Percentiles rank a stretch among this genome's conserved stretches.
phyloP scores from a whole-genome alignment of 2,329 filamentous ascomycete genomes.

The Chaetomiaceae sp. region DNA sequence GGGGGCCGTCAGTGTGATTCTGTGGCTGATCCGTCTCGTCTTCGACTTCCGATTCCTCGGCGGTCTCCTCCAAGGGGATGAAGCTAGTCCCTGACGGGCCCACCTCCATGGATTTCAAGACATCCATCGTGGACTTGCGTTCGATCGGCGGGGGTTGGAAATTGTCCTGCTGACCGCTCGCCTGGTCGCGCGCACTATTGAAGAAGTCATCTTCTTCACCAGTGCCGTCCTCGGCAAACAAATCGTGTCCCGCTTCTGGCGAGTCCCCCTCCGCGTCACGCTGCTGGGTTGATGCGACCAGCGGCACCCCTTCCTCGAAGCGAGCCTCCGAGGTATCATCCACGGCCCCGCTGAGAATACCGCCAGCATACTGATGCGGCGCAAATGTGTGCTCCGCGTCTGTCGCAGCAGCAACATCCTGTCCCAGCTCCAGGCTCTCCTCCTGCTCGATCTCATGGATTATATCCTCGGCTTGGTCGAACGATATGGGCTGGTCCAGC shows the following conservation, averaged over 20 bases:
- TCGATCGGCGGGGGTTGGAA: slow-evolving; percentile 39
- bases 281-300: slow-evolving; percentile 42
- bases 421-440: slow-evolving; percentile 38
- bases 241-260: slow-evolving; percentile 12
- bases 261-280: slow-evolving; percentile 1
- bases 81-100: slow-evolving; percentile 26
- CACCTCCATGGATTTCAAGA: slow-evolving; percentile 46
- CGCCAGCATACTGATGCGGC: slow-evolving; percentile 36
- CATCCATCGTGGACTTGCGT: slow-evolving; percentile 65
- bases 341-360: slow-evolving; percentile 36
- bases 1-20: not conserved
- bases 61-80: slow-evolving; percentile 27
- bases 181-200: slow-evolving; percentile 38
- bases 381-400: slow-evolving; percentile 19
- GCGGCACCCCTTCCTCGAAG: slow-evolving; percentile 63
- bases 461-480: slow-evolving; percentile 48
- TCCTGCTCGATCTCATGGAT: slow-evolving; percentile 48
- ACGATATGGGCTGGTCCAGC: slow-evolving; percentile 37
- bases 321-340: slow-evolving; percentile 49
- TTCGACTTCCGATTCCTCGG: slow-evolving; percentile 20
- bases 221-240: slow-evolving; percentile 39
- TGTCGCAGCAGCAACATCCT: slow-evolving; percentile 10
- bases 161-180: slow-evolving; percentile 25
- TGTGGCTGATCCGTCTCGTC: slow-evolving; percentile 4
- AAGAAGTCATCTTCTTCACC: slow-evolving; percentile 59